Evolutionary conservation across 73 alveolate genomes (phyloP), one percentile per base, ranked within the genome.

Genomic region (Urostyla sp.): DNA sequence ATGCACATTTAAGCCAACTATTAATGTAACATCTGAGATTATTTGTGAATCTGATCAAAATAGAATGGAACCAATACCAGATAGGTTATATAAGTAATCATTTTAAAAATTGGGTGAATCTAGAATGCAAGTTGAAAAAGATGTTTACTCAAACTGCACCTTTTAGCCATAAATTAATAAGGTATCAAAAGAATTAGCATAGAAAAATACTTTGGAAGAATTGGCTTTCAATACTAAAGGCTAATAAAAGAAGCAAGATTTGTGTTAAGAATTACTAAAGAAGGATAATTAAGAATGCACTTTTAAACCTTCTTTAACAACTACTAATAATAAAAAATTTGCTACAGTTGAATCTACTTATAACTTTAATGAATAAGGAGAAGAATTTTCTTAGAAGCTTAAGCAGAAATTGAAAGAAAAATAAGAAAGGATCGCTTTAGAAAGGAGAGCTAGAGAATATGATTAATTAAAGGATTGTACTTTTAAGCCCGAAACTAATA

Each of bases 11-110:
- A 72, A 72, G 27, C 91, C 91, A 40, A 74, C 36, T 31, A 63
- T 83, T 13, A 83, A 83, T 46, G 66, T 60, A 34, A 83, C 91
- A 43, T 67, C 86, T 23, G 91, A 72, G 72, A 56, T 83, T 26
- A 83, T 83, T 11, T 51, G 52, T 7, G 91, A 83, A 23, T 52
- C 86, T 20, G 91, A 83, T 30, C 85, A 86, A 18, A 35, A 46
- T 26, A 0, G 91, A 55, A 67, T 56, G n/a, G 56, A 35, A 20
- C 87, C 69, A 55, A 54, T 59, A 0, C 63, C 18, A 13, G 75
- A 73, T 34, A 52, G 91, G 26, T 75, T 83, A 20, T 59, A 63
- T 43, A 57, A 30, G 6, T 37, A 52, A 31, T 81, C 69, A 43
- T 20, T n/a, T 16, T 72, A 69, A 31, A 52, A 32, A 35, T 35